Conservation (phyloP, 2,329 filamentous ascomycete genomes). For the Clarireedia sp. region DNA sequence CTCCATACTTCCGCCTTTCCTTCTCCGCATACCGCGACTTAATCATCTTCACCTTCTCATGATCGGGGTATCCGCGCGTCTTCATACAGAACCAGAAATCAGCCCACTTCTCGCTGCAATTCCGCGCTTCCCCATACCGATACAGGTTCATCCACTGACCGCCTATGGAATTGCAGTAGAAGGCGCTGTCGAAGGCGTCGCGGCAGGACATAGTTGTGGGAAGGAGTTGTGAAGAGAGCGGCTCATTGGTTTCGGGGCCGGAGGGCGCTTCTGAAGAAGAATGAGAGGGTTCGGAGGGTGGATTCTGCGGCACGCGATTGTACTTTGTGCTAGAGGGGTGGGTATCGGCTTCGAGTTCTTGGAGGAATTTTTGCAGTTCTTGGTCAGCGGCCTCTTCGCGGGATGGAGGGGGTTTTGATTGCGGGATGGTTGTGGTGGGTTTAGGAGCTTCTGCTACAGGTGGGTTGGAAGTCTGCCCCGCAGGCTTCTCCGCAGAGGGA, state of each 20-base stretch:
- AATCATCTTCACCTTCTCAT: conserved; percentile 45
- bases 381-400: conserved; percentile 28
- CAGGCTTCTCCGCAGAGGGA: conserved; percentile 15
- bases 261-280: conserved; percentile 12
- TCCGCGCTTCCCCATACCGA: conserved; percentile 68
- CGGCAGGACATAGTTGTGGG: conserved; percentile 83
- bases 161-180: conserved; percentile 86
- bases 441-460: conserved; percentile 7
- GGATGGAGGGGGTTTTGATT: conserved; percentile 11
- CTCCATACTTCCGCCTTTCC: conserved; percentile 43
- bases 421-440: conserved; percentile 13
- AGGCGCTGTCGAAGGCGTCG: conserved; percentile 82
- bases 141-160: conserved; percentile 91
- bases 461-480: not conserved
- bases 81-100: conserved; percentile 99
- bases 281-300: conserved; percentile 1
- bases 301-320: conserved; percentile 20
- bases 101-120: conserved; percentile 78
- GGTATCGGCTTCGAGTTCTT: conserved; percentile 27
- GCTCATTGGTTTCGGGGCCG: conserved; percentile 22
- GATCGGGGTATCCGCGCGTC: conserved; percentile 53
- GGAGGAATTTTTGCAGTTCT: conserved; percentile 29
- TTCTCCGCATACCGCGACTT: conserved; percentile 51
- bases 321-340: conserved; percentile 22
- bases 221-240: conserved; percentile 61